These are phyloP conservation scores for Phaeodactylum tricornutum DNA, from an alignment of 108 stramenopile genomes.

Conservation along the genomic window DNA sequence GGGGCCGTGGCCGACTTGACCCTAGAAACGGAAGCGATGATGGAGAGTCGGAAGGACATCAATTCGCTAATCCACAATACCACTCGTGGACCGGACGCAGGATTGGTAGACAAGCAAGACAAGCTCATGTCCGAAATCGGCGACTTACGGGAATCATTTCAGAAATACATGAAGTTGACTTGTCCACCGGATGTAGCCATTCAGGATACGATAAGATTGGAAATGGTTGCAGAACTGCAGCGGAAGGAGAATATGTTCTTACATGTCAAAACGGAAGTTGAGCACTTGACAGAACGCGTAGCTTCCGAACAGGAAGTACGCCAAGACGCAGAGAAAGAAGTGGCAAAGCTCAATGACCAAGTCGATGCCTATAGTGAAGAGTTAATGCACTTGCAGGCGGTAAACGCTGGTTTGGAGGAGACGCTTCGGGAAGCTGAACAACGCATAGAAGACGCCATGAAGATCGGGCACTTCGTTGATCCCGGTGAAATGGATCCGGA, in stretches of 20 bases:
- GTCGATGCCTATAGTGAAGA: slow-evolving; percentile 7
- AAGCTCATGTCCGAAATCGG: not conserved
- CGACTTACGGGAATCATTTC: not conserved
- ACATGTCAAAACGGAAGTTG: too few relatives aligned
- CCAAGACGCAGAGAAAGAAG: slow-evolving; percentile 1
- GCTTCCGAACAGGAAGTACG: not conserved
- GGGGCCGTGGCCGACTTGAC: slow-evolving; percentile 4
- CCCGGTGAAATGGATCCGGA: not conserved
- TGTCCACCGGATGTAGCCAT: too few relatives aligned
- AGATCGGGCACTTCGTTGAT: not conserved
- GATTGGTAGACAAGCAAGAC: not conserved
- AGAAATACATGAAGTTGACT: too few relatives aligned
- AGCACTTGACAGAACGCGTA: not conserved
- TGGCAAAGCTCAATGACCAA: slow-evolving; percentile 7
- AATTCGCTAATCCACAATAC: too few relatives aligned
- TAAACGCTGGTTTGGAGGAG: slow-evolving; percentile 2
- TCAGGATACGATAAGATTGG: too few relatives aligned
- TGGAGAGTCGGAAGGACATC: not conserved
- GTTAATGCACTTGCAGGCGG: slow-evolving; percentile 6
- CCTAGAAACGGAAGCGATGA: slow-evolving; percentile 4
- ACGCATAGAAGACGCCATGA: not conserved
- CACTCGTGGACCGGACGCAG: not conserved
- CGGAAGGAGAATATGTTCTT: too few relatives aligned
- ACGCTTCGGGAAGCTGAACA: slow-evolving; percentile 1
- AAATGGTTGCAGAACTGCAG: too few relatives aligned